phyloP scores from a whole-genome alignment of 345 rosid species.

The Cardamine chenopodiifolia region DNA sequence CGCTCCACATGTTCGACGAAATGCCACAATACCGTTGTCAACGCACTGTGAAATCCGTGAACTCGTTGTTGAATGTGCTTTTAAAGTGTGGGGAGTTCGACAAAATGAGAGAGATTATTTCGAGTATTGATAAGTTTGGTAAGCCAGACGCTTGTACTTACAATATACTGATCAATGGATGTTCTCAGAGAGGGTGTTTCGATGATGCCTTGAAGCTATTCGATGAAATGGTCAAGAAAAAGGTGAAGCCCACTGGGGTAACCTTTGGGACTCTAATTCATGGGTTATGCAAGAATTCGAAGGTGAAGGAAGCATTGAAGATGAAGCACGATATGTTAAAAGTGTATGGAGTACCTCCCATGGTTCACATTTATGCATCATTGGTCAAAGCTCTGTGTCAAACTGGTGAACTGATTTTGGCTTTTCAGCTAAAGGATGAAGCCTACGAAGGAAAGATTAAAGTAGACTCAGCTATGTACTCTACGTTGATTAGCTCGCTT shows the following conservation, averaged over 20 bases:
- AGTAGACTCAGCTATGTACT: conserved; percentile 60
- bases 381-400: conserved; percentile 62
- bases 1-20: conserved; percentile 66
- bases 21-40: conserved; percentile 61
- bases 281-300: conserved; percentile 55
- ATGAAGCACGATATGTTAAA: conserved; percentile 66
- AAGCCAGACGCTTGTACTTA: conserved; percentile 75
- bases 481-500: conserved; percentile 59
- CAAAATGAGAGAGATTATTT: conserved; percentile 47
- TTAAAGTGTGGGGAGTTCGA: conserved; percentile 51
- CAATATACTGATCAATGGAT: conserved; percentile 61
- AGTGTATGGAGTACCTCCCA: conserved; percentile 48
- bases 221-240: conserved; percentile 64
- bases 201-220: conserved; percentile 61
- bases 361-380: conserved; percentile 48
- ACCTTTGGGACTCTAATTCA: conserved; percentile 65
- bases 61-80: conserved; percentile 61
- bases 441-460: conserved; percentile 47
- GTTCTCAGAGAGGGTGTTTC: conserved; percentile 42
- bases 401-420: conserved; percentile 52
- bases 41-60: conserved; percentile 59
- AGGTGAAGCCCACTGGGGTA: conserved; percentile 50
- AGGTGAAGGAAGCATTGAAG: conserved; percentile 63
- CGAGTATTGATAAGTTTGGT: conserved; percentile 44
- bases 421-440: conserved; percentile 71